Percentiles rank a stretch among this genome's conserved stretches.
These are phyloP conservation scores for Paramarasmius palmivorus DNA, from an alignment of 1,284 basidiomycete genomes.

Conservation along the genomic window DNA sequence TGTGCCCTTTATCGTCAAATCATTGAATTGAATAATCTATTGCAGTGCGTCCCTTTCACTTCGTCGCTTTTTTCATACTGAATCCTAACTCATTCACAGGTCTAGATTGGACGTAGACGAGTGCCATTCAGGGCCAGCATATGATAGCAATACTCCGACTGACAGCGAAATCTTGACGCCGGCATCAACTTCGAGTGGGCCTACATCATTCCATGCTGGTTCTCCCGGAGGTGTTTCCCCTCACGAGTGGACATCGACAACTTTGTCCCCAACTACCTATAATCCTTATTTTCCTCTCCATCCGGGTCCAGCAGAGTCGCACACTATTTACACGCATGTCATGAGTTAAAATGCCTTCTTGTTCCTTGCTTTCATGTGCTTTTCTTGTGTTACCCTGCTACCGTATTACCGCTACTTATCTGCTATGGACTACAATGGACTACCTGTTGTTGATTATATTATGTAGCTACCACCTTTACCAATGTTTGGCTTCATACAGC, in stretches of 20 bases:
- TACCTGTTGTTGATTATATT: not conserved
- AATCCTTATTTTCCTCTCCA: conserved; percentile 69
- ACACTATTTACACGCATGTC: conserved; percentile 53
- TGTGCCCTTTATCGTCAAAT: conserved; percentile 63
- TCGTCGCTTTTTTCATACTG: conserved; percentile 8
- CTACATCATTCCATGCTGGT: conserved; percentile 42
- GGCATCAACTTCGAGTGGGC: conserved; percentile 63
- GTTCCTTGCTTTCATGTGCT: conserved; percentile 5
- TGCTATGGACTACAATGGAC: conserved; percentile 3
- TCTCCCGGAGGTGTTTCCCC: conserved; percentile 43
- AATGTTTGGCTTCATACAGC: not conserved
- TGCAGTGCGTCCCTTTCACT: conserved; percentile 56
- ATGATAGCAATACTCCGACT: conserved; percentile 48
- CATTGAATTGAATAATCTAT: conserved; percentile 58
- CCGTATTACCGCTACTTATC: not conserved
- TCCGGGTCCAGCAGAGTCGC: conserved; percentile 37
- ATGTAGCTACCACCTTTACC: conserved; percentile 1
- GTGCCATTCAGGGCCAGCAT: conserved; percentile 31
- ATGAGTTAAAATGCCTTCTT: conserved; percentile 39
- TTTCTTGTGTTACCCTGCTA: conserved; percentile 3
- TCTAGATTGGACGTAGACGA: conserved; percentile 38
- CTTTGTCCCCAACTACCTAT: conserved; percentile 55
- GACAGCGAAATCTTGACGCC: conserved; percentile 72
- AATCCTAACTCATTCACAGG: conserved; percentile 10
- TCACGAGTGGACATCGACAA: conserved; percentile 54